Evolutionary conservation across 106 monocot genomes (phyloP).

Genomic region (Dendrobium catenatum): DNA sequence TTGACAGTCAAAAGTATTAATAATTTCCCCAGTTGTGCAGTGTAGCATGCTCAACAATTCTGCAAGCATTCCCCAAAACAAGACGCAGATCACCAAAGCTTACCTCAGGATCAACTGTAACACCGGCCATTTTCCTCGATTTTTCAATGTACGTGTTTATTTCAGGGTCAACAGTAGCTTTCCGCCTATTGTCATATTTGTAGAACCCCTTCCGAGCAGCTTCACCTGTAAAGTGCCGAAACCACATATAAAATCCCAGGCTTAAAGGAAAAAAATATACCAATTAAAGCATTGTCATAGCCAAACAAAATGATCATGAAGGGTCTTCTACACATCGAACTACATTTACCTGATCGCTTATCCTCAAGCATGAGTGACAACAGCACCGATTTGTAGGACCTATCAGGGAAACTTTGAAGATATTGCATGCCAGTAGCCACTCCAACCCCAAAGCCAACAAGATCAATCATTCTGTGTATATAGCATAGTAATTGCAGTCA

Average conservation of each 20-base stretch:
- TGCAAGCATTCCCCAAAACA: neutral
- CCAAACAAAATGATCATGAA: neutral
- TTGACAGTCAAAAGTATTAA: neutral
- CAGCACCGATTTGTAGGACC: constrained; percentile 72
- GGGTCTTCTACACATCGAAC: neutral
- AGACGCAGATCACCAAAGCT: neutral
- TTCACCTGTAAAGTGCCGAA: constrained; percentile 46
- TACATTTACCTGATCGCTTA: constrained; percentile 55
- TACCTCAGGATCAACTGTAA: constrained; percentile 59
- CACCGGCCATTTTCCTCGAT: constrained; percentile 63
- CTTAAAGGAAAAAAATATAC: neutral
- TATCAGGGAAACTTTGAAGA: constrained; percentile 68
- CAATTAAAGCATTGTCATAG: neutral
- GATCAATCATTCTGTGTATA: constrained; percentile 27
- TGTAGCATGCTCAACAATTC: neutral
- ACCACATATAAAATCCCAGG: neutral
- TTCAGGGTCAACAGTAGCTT: constrained; percentile 69
- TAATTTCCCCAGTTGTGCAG: neutral
- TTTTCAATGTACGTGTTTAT: constrained; percentile 67
- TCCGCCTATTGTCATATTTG: constrained; percentile 62
- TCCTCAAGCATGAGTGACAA: constrained; percentile 70
- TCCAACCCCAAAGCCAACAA: constrained; percentile 44
- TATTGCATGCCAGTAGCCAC: constrained; percentile 55
- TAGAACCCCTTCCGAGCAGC: constrained; percentile 76
- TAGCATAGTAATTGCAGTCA: neutral